A percentile compares a stretch with the other conserved stretches of the same genome.
These are phyloP conservation scores for Saururus chinensis DNA, from an alignment of 164 flowering plant species.

Conservation along the genomic window DNA sequence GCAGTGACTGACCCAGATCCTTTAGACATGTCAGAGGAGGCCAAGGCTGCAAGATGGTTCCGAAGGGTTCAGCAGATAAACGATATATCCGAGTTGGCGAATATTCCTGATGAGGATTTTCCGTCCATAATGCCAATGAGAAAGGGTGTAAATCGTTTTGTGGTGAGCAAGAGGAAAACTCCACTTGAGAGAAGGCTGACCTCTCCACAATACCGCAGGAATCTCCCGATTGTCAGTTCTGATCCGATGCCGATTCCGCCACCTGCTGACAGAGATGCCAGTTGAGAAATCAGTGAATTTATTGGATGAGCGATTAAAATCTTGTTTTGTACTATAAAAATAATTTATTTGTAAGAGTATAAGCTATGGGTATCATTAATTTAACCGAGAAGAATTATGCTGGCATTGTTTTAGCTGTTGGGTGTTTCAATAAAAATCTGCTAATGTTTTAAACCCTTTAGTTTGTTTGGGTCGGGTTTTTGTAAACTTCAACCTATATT, in stretches of 20 bases:
- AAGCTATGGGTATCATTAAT: too few relatives aligned
- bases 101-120: conserved; percentile 94
- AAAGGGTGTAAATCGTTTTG: conserved; percentile 93
- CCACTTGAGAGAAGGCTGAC: conserved; percentile 89
- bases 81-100: conserved; percentile 87
- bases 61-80: conserved; percentile 88
- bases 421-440: too few relatives aligned
- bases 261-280: conserved; percentile 25
- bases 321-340: too few relatives aligned
- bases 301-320: not conserved
- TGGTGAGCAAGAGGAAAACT: conserved; percentile 96
- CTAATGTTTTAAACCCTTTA: too few relatives aligned
- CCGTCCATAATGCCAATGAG: conserved; percentile 99
- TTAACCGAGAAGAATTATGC: too few relatives aligned
- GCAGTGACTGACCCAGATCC: conserved; percentile 82
- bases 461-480: too few relatives aligned
- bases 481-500: too few relatives aligned
- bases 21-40: conserved; percentile 98
- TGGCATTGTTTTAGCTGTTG: too few relatives aligned
- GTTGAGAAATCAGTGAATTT: conserved; percentile 15
- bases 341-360: too few relatives aligned
- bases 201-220: conserved; percentile 72
- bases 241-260: conserved; percentile 22
- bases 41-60: conserved; percentile 94
- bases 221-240: conserved; percentile 64